These are phyloP conservation scores for Tilletia walkeri DNA, from an alignment of 1,284 basidiomycete species.

Conservation along the genomic window DNA sequence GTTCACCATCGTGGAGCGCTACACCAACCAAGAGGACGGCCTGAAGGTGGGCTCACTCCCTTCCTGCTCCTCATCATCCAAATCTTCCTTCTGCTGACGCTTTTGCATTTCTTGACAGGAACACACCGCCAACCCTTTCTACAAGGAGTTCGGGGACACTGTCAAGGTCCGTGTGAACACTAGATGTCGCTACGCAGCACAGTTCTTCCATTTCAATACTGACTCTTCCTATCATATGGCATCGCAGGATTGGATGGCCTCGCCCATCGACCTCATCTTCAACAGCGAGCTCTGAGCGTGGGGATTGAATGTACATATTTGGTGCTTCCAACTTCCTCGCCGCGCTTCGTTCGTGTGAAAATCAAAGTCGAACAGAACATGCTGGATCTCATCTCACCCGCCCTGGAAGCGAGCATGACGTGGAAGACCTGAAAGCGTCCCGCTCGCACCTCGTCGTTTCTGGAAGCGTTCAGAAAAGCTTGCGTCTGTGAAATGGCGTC, in stretches of 20 bases:
- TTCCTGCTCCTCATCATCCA: neutral
- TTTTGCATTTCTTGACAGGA: neutral
- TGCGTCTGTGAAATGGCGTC: too few species aligned
- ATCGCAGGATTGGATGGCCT: neutral
- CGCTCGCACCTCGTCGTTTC: too few species aligned
- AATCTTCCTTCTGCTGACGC: neutral
- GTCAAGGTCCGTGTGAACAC: neutral
- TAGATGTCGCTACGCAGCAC: neutral
- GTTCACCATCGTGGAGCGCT: neutral
- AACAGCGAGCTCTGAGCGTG: neutral
- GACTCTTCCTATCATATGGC: neutral
- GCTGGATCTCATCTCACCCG: too few species aligned
- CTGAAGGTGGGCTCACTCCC: neutral
- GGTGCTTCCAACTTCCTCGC: too few species aligned
- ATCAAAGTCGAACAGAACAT: too few species aligned
- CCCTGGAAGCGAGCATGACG: neutral
- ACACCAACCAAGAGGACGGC: conserved; percentile 10
- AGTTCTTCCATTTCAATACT: neutral
- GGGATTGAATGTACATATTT: too few species aligned
- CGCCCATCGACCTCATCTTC: neutral
- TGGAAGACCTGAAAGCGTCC: neutral
- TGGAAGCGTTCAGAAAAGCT: too few species aligned
- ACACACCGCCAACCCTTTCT: conserved; percentile 1
- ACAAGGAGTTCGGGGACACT: conserved; percentile 3
- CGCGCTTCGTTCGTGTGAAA: neutral